Percentiles rank a stretch among this genome's conserved stretches.
Conservation (phyloP, 1,139 yeast genomes). For the Yamadazyma membranifaciens region DNA sequence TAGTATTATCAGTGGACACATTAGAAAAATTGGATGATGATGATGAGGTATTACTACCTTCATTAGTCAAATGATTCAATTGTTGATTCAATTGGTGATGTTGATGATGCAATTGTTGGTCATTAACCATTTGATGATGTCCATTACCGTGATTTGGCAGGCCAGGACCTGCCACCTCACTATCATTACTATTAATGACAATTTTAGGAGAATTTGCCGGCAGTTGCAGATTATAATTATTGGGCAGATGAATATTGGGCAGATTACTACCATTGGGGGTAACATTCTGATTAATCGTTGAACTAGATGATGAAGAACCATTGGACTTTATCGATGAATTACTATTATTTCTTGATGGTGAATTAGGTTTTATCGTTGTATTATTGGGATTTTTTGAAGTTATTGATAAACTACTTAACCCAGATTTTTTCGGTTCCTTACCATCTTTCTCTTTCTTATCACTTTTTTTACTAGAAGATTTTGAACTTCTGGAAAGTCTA, state of each 20-base stretch:
- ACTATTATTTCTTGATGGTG: constrained; percentile 36
- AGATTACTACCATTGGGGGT: constrained; percentile 14
- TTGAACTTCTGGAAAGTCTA: constrained; percentile 45
- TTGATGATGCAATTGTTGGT: constrained; percentile 35
- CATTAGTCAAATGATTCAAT: constrained; percentile 2
- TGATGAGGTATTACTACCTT: neutral
- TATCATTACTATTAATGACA: constrained; percentile 17
- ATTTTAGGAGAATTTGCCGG: constrained; percentile 18
- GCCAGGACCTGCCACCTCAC: constrained; percentile 6
- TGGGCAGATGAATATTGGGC: constrained; percentile 10
- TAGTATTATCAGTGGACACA: constrained; percentile 4
- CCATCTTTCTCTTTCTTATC: constrained; percentile 23
- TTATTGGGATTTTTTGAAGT: constrained; percentile 9
- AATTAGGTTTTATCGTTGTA: constrained; percentile 26
- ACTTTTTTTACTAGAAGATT: constrained; percentile 35
- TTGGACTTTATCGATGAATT: constrained; percentile 28
- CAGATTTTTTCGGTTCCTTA: constrained; percentile 14
- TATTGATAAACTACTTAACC: constrained; percentile 10
- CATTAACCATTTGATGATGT: constrained; percentile 1
- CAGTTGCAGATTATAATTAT: constrained; percentile 5
- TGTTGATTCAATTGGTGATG: constrained; percentile 23
- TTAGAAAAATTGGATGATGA: constrained; percentile 4
- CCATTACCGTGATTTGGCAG: neutral
- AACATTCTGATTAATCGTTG: constrained; percentile 10
- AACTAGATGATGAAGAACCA: constrained; percentile 13